phyloP scores from a whole-genome alignment of 306 rosid species.

The Vigna trinervia region DNA sequence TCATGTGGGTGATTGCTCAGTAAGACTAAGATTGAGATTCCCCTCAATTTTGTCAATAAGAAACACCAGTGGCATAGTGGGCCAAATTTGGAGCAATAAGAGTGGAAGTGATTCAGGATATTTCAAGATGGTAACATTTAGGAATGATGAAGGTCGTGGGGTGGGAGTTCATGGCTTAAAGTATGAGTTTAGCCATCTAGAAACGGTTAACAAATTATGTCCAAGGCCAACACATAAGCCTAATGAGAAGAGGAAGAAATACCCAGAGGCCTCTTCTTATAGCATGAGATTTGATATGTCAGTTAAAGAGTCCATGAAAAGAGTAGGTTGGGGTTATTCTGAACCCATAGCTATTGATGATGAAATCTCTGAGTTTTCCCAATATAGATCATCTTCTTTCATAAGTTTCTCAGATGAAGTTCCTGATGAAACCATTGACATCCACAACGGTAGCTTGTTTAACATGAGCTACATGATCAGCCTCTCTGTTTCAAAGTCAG shows the following conservation, averaged over 20 bases:
- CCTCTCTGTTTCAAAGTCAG: background rate
- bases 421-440: constrained; percentile 7
- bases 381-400: background rate
- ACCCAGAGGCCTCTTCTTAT: constrained; percentile 40
- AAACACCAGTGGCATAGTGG: constrained; percentile 48
- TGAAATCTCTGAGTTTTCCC: background rate
- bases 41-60: constrained; percentile 64
- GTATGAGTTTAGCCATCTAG: constrained; percentile 59
- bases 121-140: constrained; percentile 52
- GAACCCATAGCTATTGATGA: constrained; percentile 54
- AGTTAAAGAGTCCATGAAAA: constrained; percentile 20
- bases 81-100: constrained; percentile 72
- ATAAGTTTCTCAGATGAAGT: background rate
- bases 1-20: constrained; percentile 66
- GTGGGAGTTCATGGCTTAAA: constrained; percentile 21
- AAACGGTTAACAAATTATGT: constrained; percentile 50
- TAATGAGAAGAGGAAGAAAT: constrained; percentile 19
- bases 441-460: constrained; percentile 28
- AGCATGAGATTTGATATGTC: constrained; percentile 58
- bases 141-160: background rate
- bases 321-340: constrained; percentile 44
- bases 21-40: constrained; percentile 51
- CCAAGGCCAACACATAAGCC: constrained; percentile 37
- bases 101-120: constrained; percentile 44
- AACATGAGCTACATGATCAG: constrained; percentile 50